phyloP scores from a whole-genome alignment of 2,329 filamentous ascomycete genomes.

The Aspergillus sp. region DNA sequence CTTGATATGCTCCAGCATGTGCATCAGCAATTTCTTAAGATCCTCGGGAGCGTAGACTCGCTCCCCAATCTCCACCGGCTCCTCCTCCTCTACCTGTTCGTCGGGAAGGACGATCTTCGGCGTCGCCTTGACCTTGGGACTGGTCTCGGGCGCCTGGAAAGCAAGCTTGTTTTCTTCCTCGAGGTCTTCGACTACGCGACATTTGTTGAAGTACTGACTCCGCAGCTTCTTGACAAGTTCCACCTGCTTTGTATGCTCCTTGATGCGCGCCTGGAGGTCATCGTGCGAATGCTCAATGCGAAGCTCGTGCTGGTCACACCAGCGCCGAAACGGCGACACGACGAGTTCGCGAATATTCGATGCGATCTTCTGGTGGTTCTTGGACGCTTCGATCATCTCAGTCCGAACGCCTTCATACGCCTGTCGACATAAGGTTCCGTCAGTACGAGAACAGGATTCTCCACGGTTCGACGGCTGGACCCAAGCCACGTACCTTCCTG shows the following conservation, averaged over 20 bases:
- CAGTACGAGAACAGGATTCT: not conserved
- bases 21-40: conserved; percentile 82
- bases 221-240: conserved; percentile 89
- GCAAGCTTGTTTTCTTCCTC: conserved; percentile 99
- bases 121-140: conserved; percentile 58
- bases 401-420: conserved; percentile 90
- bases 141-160: conserved; percentile 80
- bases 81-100: conserved; percentile 67
- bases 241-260: conserved; percentile 87
- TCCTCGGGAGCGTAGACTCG: conserved; percentile 81
- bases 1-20: conserved; percentile 84
- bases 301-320: conserved; percentile 92
- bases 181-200: conserved; percentile 88
- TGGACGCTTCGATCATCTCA: conserved; percentile 88
- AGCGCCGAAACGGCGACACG: conserved; percentile 87
- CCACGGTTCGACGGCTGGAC: not conserved
- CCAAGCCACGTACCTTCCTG: conserved; percentile 67
- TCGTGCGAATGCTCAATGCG: conserved; percentile 93
- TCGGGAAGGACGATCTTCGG: conserved; percentile 83
- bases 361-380: conserved; percentile 91
- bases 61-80: conserved; percentile 86
- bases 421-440: conserved; percentile 45
- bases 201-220: conserved; percentile 98
- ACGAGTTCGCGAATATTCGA: conserved; percentile 96
- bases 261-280: conserved; percentile 85